phyloP scores from a whole-genome alignment of 169 alveolate species.

The Cryptosporidium tyzzeri region DNA sequence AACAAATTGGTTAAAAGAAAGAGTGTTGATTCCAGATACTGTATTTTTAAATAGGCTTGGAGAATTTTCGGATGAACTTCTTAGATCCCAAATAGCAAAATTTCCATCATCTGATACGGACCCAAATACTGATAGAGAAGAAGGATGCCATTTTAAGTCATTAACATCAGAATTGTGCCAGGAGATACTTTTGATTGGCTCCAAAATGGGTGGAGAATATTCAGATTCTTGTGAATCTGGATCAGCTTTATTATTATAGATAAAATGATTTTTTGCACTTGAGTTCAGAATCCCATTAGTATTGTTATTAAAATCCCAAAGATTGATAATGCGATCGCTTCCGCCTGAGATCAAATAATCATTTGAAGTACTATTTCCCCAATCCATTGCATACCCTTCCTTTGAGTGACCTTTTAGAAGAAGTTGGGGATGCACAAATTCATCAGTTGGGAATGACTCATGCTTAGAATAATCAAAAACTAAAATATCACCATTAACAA shows the following conservation, averaged over 20 bases:
- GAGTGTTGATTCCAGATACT: constrained; percentile 80
- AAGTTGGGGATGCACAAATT: constrained; percentile 90
- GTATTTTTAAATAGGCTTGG: constrained; percentile 80
- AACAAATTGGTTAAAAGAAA: constrained; percentile 84
- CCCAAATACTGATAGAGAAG: constrained; percentile 80
- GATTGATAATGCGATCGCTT: constrained; percentile 88
- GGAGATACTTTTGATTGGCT: constrained; percentile 76
- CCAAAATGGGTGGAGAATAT: constrained; percentile 67
- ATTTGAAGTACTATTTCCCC: constrained; percentile 84
- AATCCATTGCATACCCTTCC: constrained; percentile 93
- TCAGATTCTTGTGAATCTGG: constrained; percentile 6
- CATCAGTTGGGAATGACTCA: constrained; percentile 90
- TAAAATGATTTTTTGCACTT: constrained; percentile 21
- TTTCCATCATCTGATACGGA: constrained; percentile 85
- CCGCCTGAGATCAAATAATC: constrained; percentile 90
- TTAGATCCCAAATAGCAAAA: constrained; percentile 84
- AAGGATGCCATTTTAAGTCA: constrained; percentile 84
- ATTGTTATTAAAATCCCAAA: constrained; percentile 90
- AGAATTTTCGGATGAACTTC: constrained; percentile 78
- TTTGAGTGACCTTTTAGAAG: constrained; percentile 90
- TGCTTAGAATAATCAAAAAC: constrained; percentile 93
- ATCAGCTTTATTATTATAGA: neutral
- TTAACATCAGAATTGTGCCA: constrained; percentile 85
- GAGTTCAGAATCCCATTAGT: constrained; percentile 20
- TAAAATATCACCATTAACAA: constrained; percentile 89